A percentile compares a stretch with the other conserved stretches of the same genome.
Evolutionary conservation across 1,284 basidiomycete species (phyloP).

Genomic region (Cutaneotrichosporon spelunceum): DNA sequence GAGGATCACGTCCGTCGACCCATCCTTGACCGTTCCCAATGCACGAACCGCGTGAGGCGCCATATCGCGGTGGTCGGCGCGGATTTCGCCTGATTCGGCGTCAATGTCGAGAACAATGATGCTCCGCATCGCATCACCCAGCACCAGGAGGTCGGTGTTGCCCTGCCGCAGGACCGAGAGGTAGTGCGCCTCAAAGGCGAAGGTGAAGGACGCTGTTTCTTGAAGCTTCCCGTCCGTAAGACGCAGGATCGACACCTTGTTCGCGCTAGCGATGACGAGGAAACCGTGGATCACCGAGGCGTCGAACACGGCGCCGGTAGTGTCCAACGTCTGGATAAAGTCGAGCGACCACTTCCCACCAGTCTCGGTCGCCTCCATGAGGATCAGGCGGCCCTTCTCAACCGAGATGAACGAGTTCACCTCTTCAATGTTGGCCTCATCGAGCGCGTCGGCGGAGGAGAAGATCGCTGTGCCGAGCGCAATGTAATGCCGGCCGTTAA

Average conservation of each 20-base stretch:
- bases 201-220: slow-evolving; percentile 64
- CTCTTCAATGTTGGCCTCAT: slow-evolving; percentile 30
- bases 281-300: slow-evolving; percentile 40
- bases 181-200: slow-evolving; percentile 68
- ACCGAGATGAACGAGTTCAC: slow-evolving; percentile 26
- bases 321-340: slow-evolving; percentile 25
- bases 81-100: slow-evolving; percentile 54
- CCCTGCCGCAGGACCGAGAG: slow-evolving; percentile 52
- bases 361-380: slow-evolving; percentile 28
- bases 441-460: slow-evolving; percentile 30
- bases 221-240: slow-evolving; percentile 43
- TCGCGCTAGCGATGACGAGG: slow-evolving; percentile 65
- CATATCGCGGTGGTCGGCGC: slow-evolving; percentile 70
- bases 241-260: slow-evolving; percentile 53
- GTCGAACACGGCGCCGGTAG: slow-evolving; percentile 22
- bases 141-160: slow-evolving; percentile 55
- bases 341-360: slow-evolving; percentile 26
- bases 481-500: slow-evolving; percentile 38
- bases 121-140: slow-evolving; percentile 79
- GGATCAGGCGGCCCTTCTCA: slow-evolving; percentile 40
- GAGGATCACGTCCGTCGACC: slow-evolving; percentile 60
- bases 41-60: slow-evolving; percentile 61
- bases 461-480: slow-evolving; percentile 47
- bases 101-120: slow-evolving; percentile 66
- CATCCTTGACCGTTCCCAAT: slow-evolving; percentile 45